A percentile compares a stretch with the other conserved stretches of the same genome.
Evolutionary conservation across 2,329 filamentous ascomycete species (phyloP).

Genomic region (Lojkania enalia): DNA sequence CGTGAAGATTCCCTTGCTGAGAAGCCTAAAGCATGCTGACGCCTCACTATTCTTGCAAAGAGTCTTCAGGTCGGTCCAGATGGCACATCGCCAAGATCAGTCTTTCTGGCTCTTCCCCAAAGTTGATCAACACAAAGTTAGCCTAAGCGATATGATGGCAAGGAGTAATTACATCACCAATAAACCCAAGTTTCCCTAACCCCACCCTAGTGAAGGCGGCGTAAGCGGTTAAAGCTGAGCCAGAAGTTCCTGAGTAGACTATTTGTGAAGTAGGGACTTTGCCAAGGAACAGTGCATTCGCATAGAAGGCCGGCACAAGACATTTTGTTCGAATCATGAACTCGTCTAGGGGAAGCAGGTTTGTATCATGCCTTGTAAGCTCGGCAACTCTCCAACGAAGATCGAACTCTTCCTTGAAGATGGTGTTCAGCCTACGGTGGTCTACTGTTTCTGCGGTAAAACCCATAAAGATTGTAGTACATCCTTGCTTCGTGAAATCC

Average conservation of each 20-base stretch:
- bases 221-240: conserved; percentile 11
- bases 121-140: too few species aligned
- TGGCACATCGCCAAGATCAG: conserved; percentile 34
- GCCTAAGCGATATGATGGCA: too few species aligned
- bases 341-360: conserved; percentile 13
- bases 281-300: conserved; percentile 21
- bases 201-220: conserved; percentile 27
- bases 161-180: conserved; percentile 33
- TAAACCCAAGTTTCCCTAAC: conserved; percentile 28
- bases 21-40: background rate
- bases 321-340: conserved; percentile 19
- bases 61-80: conserved; percentile 26
- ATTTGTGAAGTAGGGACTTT: conserved; percentile 20
- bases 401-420: conserved; percentile 24
- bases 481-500: conserved; percentile 23
- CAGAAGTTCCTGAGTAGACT: conserved; percentile 14
- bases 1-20: background rate
- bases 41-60: background rate
- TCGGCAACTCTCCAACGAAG: conserved; percentile 21
- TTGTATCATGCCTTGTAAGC: conserved; percentile 10
- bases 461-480: conserved; percentile 28
- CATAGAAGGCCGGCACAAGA: conserved; percentile 15
- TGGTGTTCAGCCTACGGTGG: conserved; percentile 11
- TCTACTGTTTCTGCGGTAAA: conserved; percentile 22
- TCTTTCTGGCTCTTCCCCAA: conserved; percentile 25